A percentile compares a stretch with the other conserved stretches of the same genome.
Conservation (phyloP, 106 monocot species). For the Allium fistulosum region DNA sequence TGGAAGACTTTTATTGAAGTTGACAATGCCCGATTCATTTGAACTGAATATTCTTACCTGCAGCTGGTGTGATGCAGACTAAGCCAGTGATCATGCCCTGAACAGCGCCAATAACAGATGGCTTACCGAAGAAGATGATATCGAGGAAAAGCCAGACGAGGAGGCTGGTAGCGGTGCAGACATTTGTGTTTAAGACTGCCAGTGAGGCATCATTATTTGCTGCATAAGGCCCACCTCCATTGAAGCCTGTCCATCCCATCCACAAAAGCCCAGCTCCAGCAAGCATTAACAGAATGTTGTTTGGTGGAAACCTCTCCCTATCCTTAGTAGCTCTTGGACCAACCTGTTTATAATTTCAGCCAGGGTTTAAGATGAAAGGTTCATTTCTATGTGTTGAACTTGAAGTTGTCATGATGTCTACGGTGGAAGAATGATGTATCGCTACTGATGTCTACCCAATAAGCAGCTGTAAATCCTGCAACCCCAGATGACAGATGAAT, state of each 20-base stretch:
- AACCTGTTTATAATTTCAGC: neutral
- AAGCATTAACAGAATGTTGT: slow-evolving; percentile 5
- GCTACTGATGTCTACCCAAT: neutral
- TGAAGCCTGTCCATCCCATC: slow-evolving; percentile 14
- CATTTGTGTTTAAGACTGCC: slow-evolving; percentile 8
- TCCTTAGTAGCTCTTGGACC: slow-evolving; percentile 3
- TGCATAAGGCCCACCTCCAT: slow-evolving; percentile 3
- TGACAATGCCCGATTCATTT: too few relatives aligned
- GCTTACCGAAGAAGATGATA: slow-evolving; percentile 8
- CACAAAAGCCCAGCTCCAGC: slow-evolving; percentile 6
- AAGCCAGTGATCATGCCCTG: slow-evolving; percentile 20
- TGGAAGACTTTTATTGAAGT: too few relatives aligned
- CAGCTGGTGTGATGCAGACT: slow-evolving; percentile 16
- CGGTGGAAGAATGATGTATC: too few relatives aligned
- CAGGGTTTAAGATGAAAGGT: too few relatives aligned
- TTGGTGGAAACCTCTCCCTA: slow-evolving; percentile 10
- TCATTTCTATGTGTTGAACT: too few relatives aligned
- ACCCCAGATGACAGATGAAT: slow-evolving; percentile 10
- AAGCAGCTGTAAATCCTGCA: slow-evolving; percentile 14
- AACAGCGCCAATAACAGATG: slow-evolving; percentile 14
- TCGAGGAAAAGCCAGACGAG: slow-evolving; percentile 11
- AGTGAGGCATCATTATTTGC: slow-evolving; percentile 1
- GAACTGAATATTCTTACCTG: neutral
- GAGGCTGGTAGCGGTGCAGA: slow-evolving; percentile 15
- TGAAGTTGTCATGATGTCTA: too few relatives aligned